Evolutionary conservation across 495 filamentous ascomycete genomes (phyloP).

Genomic region (Xylaria palmicola): DNA sequence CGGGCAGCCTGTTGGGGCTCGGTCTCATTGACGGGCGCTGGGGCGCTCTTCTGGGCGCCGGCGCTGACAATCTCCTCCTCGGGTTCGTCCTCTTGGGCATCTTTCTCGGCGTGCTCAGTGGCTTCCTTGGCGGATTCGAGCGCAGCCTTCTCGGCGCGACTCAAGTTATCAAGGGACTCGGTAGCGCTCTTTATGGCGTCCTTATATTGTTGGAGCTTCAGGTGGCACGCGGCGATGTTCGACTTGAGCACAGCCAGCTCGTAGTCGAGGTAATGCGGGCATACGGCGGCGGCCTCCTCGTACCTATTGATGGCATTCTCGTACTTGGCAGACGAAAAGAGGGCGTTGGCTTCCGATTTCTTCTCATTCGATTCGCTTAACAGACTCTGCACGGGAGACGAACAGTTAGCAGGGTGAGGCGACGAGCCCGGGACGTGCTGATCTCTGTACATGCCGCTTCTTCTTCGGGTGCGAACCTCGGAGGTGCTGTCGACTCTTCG

Average conservation of each 20-base stretch:
- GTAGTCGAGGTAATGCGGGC: slow-evolving; percentile 86
- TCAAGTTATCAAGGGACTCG: slow-evolving; percentile 68
- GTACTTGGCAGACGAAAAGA: slow-evolving; percentile 71
- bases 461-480: slow-evolving; percentile 63
- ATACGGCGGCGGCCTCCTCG: slow-evolving; percentile 76
- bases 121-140: slow-evolving; percentile 18
- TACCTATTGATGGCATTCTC: slow-evolving; percentile 87
- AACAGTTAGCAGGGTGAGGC: neutral
- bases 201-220: slow-evolving; percentile 87
- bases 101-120: slow-evolving; percentile 20
- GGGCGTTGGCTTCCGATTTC: slow-evolving; percentile 73
- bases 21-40: slow-evolving; percentile 40
- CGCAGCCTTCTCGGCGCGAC: slow-evolving; percentile 47
- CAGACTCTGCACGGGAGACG: slow-evolving; percentile 51
- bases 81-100: slow-evolving; percentile 52
- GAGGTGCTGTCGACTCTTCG: slow-evolving; percentile 21
- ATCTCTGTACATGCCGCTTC: slow-evolving; percentile 59
- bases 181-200: slow-evolving; percentile 73
- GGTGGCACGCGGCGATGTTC: slow-evolving; percentile 87
- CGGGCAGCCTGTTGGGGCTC: slow-evolving; percentile 26
- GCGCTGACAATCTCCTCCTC: slow-evolving; percentile 58
- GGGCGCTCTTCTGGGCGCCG: slow-evolving; percentile 48
- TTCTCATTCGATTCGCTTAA: slow-evolving; percentile 69
- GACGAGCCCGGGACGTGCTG: neutral
- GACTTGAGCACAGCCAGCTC: slow-evolving; percentile 82